Evolutionary conservation across 1,284 basidiomycete genomes (phyloP).

Genomic region (Rugosomyces carneus): DNA sequence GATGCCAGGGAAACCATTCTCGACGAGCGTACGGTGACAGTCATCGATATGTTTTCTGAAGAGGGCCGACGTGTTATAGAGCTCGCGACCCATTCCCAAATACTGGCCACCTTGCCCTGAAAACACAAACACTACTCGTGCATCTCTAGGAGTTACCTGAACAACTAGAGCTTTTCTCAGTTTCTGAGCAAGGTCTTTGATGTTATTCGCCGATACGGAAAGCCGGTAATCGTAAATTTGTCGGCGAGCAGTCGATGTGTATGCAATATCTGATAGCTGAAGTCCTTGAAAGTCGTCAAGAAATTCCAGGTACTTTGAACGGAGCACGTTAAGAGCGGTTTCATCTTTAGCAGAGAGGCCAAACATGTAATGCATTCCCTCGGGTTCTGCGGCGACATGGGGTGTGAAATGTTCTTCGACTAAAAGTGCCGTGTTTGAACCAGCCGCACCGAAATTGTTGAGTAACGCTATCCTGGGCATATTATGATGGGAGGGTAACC

Average conservation of each 20-base stretch:
- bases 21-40: slow-evolving; percentile 45
- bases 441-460: slow-evolving; percentile 72
- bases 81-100: slow-evolving; percentile 51
- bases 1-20: slow-evolving; percentile 46
- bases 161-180: slow-evolving; percentile 31
- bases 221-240: slow-evolving; percentile 50
- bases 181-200: slow-evolving; percentile 38
- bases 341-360: slow-evolving; percentile 56
- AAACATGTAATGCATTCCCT: slow-evolving; percentile 33
- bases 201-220: slow-evolving; percentile 36
- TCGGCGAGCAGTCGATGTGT: slow-evolving; percentile 59
- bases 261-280: slow-evolving; percentile 47
- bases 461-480: slow-evolving; percentile 47
- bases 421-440: slow-evolving; percentile 59
- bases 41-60: slow-evolving; percentile 49
- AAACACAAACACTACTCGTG: slow-evolving; percentile 54
- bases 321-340: slow-evolving; percentile 40
- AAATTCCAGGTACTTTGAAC: slow-evolving; percentile 40
- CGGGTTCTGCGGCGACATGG: background rate
- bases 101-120: slow-evolving; percentile 68
- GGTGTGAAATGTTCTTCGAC: slow-evolving; percentile 41
- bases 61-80: slow-evolving; percentile 42
- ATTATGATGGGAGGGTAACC: slow-evolving; percentile 32
- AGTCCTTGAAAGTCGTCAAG: slow-evolving; percentile 28
- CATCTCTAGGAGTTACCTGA: slow-evolving; percentile 22